These are phyloP conservation scores for Corylus americana DNA, from an alignment of 306 rosid species.

Conservation along the genomic window DNA sequence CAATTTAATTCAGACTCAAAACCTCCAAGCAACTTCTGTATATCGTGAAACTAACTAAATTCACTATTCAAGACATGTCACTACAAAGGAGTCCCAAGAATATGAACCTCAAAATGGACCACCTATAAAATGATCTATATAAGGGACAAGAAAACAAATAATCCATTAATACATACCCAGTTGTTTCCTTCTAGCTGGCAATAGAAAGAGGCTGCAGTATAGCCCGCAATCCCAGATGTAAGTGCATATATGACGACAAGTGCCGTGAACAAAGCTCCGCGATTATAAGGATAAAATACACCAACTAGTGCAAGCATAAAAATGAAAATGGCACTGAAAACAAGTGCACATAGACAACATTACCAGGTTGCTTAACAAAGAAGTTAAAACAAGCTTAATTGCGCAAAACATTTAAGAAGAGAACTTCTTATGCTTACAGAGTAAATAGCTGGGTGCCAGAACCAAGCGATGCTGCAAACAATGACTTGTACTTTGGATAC, in stretches of 20 bases:
- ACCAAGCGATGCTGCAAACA: conserved; percentile 63
- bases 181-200: conserved; percentile 50
- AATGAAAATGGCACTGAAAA: conserved; percentile 49
- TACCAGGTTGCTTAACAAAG: conserved; percentile 20
- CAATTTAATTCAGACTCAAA: background rate
- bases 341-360: conserved; percentile 15
- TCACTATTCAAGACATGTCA: conserved; percentile 15
- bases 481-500: conserved; percentile 51
- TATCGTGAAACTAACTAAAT: conserved; percentile 1
- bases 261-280: conserved; percentile 56
- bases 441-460: conserved; percentile 60
- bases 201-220: conserved; percentile 54
- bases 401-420: background rate
- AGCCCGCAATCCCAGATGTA: conserved; percentile 50
- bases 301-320: conserved; percentile 57
- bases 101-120: conserved; percentile 12
- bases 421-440: conserved; percentile 45
- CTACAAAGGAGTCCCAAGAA: conserved; percentile 1
- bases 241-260: conserved; percentile 45
- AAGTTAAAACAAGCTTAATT: background rate
- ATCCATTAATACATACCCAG: conserved; percentile 32
- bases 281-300: conserved; percentile 53
- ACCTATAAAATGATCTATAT: conserved; percentile 3
- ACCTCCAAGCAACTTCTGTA: background rate
- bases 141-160: background rate